Percentiles rank a stretch among this genome's conserved stretches.
Conservation (phyloP, 1,284 basidiomycete genomes). For the Marasmius sp. region DNA sequence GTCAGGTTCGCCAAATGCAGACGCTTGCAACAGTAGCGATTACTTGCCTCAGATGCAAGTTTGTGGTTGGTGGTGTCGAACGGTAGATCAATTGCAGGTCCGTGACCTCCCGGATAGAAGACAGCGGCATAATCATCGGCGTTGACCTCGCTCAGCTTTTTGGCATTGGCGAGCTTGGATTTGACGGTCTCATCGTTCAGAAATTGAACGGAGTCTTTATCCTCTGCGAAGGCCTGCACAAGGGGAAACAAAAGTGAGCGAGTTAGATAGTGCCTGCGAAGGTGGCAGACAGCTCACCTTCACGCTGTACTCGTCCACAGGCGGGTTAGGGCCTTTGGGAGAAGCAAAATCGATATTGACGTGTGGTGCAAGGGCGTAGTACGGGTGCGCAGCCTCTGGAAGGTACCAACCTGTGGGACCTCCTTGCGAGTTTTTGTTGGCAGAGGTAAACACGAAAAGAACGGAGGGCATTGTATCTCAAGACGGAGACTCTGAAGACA, state of each 20-base stretch:
- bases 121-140: slow-evolving; percentile 67
- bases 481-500: too few relatives aligned
- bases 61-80: slow-evolving; percentile 56
- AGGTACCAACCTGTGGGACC: slow-evolving; percentile 68
- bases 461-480: slow-evolving; percentile 40
- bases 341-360: slow-evolving; percentile 69
- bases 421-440: slow-evolving; percentile 59
- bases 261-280: background rate
- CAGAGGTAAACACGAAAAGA: slow-evolving; percentile 78
- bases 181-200: slow-evolving; percentile 58
- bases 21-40: slow-evolving; percentile 1
- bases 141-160: slow-evolving; percentile 62
- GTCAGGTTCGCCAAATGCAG: background rate
- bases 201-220: slow-evolving; percentile 64
- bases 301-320: slow-evolving; percentile 64
- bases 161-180: slow-evolving; percentile 57
- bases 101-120: slow-evolving; percentile 80
- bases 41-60: slow-evolving; percentile 53
- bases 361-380: slow-evolving; percentile 64
- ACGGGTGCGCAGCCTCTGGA: slow-evolving; percentile 81
- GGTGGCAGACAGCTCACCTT: slow-evolving; percentile 27
- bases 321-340: slow-evolving; percentile 71
- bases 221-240: slow-evolving; percentile 54
- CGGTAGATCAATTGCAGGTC: slow-evolving; percentile 70
- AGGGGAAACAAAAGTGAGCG: background rate